Percentiles rank a stretch among this genome's conserved stretches.
Conservation (phyloP, 805 yeast species). For the Saturnispora quitensis region DNA sequence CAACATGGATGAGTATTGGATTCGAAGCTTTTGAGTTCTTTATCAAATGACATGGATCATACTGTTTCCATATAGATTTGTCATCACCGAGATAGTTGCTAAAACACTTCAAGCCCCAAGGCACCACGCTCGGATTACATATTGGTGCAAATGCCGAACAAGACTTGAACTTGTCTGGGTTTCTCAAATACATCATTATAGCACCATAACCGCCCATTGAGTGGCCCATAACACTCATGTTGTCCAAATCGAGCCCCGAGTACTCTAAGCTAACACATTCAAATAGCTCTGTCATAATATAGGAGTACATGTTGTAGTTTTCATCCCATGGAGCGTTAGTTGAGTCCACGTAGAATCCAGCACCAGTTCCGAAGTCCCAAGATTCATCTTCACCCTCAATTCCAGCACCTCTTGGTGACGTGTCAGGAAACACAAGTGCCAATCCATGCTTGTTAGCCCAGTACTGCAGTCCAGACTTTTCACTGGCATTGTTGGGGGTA, state of each 20-base stretch:
- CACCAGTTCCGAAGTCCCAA: slow-evolving; percentile 92
- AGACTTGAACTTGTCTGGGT: slow-evolving; percentile 65
- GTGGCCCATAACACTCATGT: slow-evolving; percentile 81
- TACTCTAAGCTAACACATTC: slow-evolving; percentile 35
- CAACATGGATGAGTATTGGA: slow-evolving; percentile 70
- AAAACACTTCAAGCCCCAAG: slow-evolving; percentile 88
- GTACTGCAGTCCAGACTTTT: slow-evolving; percentile 81
- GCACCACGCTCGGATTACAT: slow-evolving; percentile 62
- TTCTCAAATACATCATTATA: slow-evolving; percentile 50
- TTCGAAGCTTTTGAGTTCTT: slow-evolving; percentile 40
- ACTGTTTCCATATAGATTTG: slow-evolving; percentile 53
- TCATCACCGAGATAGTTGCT: slow-evolving; percentile 64
- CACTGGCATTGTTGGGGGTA: slow-evolving; percentile 86
- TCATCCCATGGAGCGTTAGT: slow-evolving; percentile 58
- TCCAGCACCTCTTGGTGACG: slow-evolving; percentile 84
- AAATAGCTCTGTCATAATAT: slow-evolving; percentile 68
- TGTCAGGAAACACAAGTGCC: slow-evolving; percentile 90
- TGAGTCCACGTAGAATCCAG: slow-evolving; percentile 90
- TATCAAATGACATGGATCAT: slow-evolving; percentile 80
- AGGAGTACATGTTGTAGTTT: slow-evolving; percentile 81
- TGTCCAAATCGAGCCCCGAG: slow-evolving; percentile 42
- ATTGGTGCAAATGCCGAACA: slow-evolving; percentile 91
- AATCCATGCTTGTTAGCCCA: slow-evolving; percentile 76
- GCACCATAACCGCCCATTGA: slow-evolving; percentile 99
- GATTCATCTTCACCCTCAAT: slow-evolving; percentile 58